Conservation (phyloP, 192 early-diverging fungal species). For the Backusella luteola region DNA sequence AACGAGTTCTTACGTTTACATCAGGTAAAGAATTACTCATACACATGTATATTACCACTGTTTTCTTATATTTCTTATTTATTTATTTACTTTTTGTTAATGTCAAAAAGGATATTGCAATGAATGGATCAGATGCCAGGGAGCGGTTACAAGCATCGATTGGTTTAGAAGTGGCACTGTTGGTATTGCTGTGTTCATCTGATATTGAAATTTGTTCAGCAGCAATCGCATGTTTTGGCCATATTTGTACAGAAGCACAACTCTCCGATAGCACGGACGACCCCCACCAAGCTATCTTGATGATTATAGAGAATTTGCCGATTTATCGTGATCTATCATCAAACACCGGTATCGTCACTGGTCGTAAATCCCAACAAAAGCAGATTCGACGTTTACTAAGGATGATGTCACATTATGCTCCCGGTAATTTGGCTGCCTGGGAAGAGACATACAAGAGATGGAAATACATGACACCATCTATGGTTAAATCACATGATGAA, state of each 20-base stretch:
- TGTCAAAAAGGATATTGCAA: slow-evolving; percentile 43
- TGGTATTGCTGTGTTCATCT: slow-evolving; percentile 74
- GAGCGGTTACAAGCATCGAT: slow-evolving; percentile 70
- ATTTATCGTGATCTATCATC: slow-evolving; percentile 69
- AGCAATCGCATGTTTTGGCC: slow-evolving; percentile 65
- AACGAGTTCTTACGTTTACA: slow-evolving; percentile 57
- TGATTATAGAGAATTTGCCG: slow-evolving; percentile 67
- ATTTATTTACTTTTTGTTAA: neutral
- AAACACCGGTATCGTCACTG: slow-evolving; percentile 46
- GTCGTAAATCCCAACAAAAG: slow-evolving; percentile 77
- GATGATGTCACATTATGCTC: slow-evolving; percentile 61
- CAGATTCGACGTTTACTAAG: slow-evolving; percentile 68
- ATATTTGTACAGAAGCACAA: slow-evolving; percentile 69
- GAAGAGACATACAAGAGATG: slow-evolving; percentile 79
- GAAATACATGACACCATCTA: slow-evolving; percentile 54
- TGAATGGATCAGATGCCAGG: slow-evolving; percentile 53
- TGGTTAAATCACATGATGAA: slow-evolving; percentile 36
- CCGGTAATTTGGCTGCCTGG: slow-evolving; percentile 79
- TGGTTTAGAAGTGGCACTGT: slow-evolving; percentile 70
- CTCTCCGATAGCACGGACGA: slow-evolving; percentile 59
- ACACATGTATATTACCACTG: neutral
- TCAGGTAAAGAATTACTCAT: slow-evolving; percentile 28
- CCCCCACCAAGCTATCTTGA: slow-evolving; percentile 43
- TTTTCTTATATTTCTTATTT: neutral
- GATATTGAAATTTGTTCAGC: slow-evolving; percentile 64